Evolutionary conservation across 2,329 filamentous ascomycete species (phyloP), one percentile per base, ranked within the genome.

Genomic region (Trichoderma koningii): DNA sequence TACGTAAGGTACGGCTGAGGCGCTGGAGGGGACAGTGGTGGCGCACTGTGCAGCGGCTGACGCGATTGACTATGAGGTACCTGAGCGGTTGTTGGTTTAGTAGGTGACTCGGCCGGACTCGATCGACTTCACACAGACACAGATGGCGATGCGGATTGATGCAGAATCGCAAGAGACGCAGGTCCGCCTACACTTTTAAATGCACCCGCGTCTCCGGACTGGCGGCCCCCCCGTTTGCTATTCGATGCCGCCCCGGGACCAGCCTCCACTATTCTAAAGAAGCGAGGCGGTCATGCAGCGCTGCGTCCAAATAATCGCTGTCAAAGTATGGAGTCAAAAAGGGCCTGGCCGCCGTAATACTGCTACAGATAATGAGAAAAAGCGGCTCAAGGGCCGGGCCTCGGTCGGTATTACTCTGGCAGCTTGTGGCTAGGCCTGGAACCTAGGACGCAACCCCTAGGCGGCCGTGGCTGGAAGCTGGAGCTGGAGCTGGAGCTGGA

Each of bases 1-100:
- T 55, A 57, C 55, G 63, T 42, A 63, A 57, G 51, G 63, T 42
- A 63, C 55, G 63, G 38, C 56, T 56, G 53, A 62, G 52, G 63
- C 55, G 63, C 26, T 50, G 44, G 42, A 17, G 30, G 41, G 41
- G 42, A 23, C 60, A 50, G 65, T 53, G 9, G 42, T 3, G 48
- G 30, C 60, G 60, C 64, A 66, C 64, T 66, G 64, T 66, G 65
- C 57, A 65, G 62, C 60, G 64, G 64, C 64, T 64, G 64, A 66
- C 19, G 30, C 34, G 19, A 55, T 23, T 10, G 34, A 38, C 34
- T 38, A 38, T 38, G 7, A 4, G 7, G 10, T 10, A 38, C 26
- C 38, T 28, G 23, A 38, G 48, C 48, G 21, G 21, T 62, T 12
- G 44, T 47, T 26, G 15, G 10, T 26, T 19, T 23, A 23, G 23